Conservation (phyloP, 495 filamentous ascomycete genomes). For the Hypoxylon intermedium region DNA sequence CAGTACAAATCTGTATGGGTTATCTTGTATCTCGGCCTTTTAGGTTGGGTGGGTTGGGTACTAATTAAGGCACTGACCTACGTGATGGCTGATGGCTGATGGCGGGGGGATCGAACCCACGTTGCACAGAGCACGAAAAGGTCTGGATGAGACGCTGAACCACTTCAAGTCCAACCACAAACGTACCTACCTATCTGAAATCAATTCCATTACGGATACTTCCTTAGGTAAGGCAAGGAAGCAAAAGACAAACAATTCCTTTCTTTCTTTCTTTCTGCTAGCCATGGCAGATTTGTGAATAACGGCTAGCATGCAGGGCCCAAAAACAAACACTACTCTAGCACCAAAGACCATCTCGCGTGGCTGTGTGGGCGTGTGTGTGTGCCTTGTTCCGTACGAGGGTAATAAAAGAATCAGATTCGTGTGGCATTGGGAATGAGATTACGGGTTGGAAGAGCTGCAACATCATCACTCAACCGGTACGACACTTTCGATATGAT, state of each 20-base stretch:
- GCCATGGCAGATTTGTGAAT: too few species aligned
- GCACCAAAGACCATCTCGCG: too few species aligned
- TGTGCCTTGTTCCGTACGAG: constrained; percentile 9
- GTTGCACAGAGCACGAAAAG: too few species aligned
- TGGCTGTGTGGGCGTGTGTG: not conserved
- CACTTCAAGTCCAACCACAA: not conserved
- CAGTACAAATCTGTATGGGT: not conserved
- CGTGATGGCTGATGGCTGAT: not conserved
- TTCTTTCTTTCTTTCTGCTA: too few species aligned
- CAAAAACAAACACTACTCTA: too few species aligned
- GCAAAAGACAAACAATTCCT: too few species aligned
- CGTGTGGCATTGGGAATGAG: constrained; percentile 21
- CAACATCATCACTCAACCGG: constrained; percentile 19
- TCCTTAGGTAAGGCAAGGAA: too few species aligned
- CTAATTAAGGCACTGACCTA: constrained; percentile 37
- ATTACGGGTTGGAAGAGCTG: constrained; percentile 18
- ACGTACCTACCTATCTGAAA: too few species aligned
- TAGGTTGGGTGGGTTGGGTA: constrained; percentile 37
- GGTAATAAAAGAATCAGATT: constrained; percentile 24
- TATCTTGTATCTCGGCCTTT: constrained; percentile 5
- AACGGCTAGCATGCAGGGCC: too few species aligned
- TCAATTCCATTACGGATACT: too few species aligned
- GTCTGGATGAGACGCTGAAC: not conserved
- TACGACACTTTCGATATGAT: not conserved
- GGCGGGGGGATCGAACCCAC: not conserved